Base-by-base conservation (phyloP, 805 yeast genomes). In the Zygosaccharomyces lentus region DNA sequence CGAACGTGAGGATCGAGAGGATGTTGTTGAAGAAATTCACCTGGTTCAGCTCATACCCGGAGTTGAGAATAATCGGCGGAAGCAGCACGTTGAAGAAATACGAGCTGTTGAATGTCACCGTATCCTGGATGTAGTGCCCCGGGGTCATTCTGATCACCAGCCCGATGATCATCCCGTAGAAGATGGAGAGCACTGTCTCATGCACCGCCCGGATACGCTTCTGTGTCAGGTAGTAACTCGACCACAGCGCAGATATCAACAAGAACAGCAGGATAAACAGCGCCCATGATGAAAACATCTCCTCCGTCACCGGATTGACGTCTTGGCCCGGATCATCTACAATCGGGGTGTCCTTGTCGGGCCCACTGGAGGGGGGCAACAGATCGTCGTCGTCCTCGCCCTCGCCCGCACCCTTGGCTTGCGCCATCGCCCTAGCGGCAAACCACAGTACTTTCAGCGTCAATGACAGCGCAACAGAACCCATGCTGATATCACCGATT, bases 201-300 rank as follows among this genome's bases (percentile, higher is more conserved):
- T 93, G 99, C n/a, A 93, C 80, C 3, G 96, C 95, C 66, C 87
- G 90, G 58, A 93, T 91, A 53, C 93, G 77, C 56, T 87, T 78
- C 58, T 88, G 96, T 60, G 91, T 96, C 40, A 93, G 72, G 62
- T 86, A 91, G 67, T 91, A 93, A 25, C 95, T 84, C 3, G 96
- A 87, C 97, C 97, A 93, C 43, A 93, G 71, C 0, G 99, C 96
- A 7, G 90, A 77, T 48, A 91, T 84, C 37, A 93, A 71, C 37
- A 93, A 72, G 47, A 85, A 79, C 40, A 93, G 65, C 52, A 93
- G 73, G 48, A 93, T 95, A 66, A 89, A 90, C 25, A 93, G 70
- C 0, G 99, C 98, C 99, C 99, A 93, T 0, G 97, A 88, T 4
- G 96, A 86, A 65, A 89, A 93, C 57, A 93, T 88, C 66, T 93